Conservation (phyloP, 352 stramenopile genomes). For the Globisporangium sylvaticum region DNA sequence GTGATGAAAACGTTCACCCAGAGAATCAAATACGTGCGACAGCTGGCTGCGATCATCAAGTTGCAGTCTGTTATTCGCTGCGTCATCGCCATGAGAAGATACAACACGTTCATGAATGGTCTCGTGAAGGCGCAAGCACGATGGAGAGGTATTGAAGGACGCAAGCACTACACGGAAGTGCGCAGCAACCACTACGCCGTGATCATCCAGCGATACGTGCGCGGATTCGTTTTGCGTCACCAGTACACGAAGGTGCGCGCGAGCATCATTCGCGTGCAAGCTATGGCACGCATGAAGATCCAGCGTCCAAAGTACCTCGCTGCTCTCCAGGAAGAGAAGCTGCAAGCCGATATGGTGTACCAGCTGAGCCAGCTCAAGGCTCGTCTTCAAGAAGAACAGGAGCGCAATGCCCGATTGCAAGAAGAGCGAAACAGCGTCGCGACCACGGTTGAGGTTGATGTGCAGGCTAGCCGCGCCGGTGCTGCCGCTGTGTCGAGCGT, state of each 20-base stretch:
- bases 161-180: slow-evolving; percentile 60
- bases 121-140: slow-evolving; percentile 58
- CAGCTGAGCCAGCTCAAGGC: slow-evolving; percentile 78
- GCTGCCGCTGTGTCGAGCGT: slow-evolving; percentile 44
- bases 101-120: slow-evolving; percentile 78
- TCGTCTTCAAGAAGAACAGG: slow-evolving; percentile 73
- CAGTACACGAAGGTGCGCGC: slow-evolving; percentile 61
- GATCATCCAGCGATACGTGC: slow-evolving; percentile 80
- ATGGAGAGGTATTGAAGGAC: slow-evolving; percentile 67
- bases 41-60: slow-evolving; percentile 79
- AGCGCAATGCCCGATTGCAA: slow-evolving; percentile 63
- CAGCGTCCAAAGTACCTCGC: slow-evolving; percentile 74
- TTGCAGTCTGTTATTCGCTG: slow-evolving; percentile 79
- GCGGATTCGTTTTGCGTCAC: slow-evolving; percentile 61
- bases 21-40: slow-evolving; percentile 72
- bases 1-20: slow-evolving; percentile 77
- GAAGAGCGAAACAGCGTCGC: slow-evolving; percentile 46
- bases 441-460: slow-evolving; percentile 30
- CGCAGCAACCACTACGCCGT: slow-evolving; percentile 81
- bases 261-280: slow-evolving; percentile 75
- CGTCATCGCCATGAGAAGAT: slow-evolving; percentile 78
- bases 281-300: slow-evolving; percentile 79
- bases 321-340: slow-evolving; percentile 71
- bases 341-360: slow-evolving; percentile 84
- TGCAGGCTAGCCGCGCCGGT: slow-evolving; percentile 10